Evolutionary conservation across 2,329 filamentous ascomycete genomes (phyloP), one percentile per base, ranked within the genome.

Genomic region (Pestalotiopsis fici): DNA sequence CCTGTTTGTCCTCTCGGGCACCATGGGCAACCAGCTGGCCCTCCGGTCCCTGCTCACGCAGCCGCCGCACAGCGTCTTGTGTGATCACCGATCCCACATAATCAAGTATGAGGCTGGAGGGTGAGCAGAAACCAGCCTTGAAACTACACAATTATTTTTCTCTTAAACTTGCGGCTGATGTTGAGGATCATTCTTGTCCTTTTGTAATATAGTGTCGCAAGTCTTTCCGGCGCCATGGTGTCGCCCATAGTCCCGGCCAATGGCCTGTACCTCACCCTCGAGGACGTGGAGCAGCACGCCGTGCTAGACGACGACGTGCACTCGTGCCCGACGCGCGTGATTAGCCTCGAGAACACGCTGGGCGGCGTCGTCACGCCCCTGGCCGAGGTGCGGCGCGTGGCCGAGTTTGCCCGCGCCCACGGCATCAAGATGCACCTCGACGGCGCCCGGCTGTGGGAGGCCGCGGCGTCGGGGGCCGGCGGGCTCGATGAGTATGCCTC

Each of bases 1-100:
- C 0, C 81, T 94, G 1, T 88, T 95, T 67, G 92, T 95, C 56
- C 85, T 93, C 71, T 92, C 90, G 0, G 93, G 93, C 4, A 95
- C 92, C 1, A 94, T 95, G 92, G 92, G 91, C 43, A 95, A 95
- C 79, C 92, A 95, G 75, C 83, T 95, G 54, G 88, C 90, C 1
- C 83, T 95, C 47, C 90, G 92, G 37, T 85, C 91, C 1, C 90
- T 94, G 71, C 85, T 95, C 6, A 83, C 82, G 1, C 88, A 90
- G 61, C 92, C 93, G 5, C 93, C 93, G 0, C 88, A 94, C 76
- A 85, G 86, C 23, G 85, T 95, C 23, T 82, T 95, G 11, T 90
- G 90, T 72, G 92, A 95, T 74, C 81, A 87, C 68, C 84, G 90
- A 31, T 85, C 87, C 2, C 92, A 95, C 76, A 90, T 95, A 68